Evolutionary conservation across 2,329 filamentous ascomycete genomes (phyloP), one percentile per base, ranked within the genome.

Genomic region (Emergomyces africanus): DNA sequence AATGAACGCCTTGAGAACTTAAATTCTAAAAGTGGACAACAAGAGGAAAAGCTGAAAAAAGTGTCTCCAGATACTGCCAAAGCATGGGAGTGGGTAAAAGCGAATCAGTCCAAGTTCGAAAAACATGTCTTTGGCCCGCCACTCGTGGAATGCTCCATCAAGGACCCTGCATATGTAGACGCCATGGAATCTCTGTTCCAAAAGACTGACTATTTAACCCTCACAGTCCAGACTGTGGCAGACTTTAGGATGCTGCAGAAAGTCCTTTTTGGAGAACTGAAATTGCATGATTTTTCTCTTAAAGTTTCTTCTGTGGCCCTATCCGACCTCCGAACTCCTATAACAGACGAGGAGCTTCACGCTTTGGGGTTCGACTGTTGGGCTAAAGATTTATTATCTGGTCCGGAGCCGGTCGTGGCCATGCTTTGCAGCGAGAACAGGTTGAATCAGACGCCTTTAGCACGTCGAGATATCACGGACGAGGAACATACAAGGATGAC

Each of bases 51-150:
- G 63, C 79, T 99, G 58, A 78, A 77, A 57, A 78, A 69, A 5
- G 18, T 80, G 0, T 87, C 85, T 12, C 69, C 69, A 0, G 88
- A 96, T 59, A 83, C 87, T 2, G 81, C 81, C 12, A 76, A 70
- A 64, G 90, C 85, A 1, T 96, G 89, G 84, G 79, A 85, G 48
- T 99, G 92, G 91, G 80, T 97, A 57, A 81, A 89, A 67, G 71
- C 83, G 2, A 84, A 99, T 69, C 80, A 80, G 61, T 69, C 79
- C 58, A 72, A 81, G 54, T 94, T 96, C 63, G 82, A 88, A 67
- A 83, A 87, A 64, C 80, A 87, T 60, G 85, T 96, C 4, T 90
- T 87, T 68, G 90, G 88, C 0, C 91, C 91, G 5, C 85, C 91
- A 0, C 82, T 94, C 67, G 77, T 96, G 37, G 86, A 82, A 60